Conservation (phyloP, 2,329 filamentous ascomycete genomes). For the Fusarium metavorans region DNA sequence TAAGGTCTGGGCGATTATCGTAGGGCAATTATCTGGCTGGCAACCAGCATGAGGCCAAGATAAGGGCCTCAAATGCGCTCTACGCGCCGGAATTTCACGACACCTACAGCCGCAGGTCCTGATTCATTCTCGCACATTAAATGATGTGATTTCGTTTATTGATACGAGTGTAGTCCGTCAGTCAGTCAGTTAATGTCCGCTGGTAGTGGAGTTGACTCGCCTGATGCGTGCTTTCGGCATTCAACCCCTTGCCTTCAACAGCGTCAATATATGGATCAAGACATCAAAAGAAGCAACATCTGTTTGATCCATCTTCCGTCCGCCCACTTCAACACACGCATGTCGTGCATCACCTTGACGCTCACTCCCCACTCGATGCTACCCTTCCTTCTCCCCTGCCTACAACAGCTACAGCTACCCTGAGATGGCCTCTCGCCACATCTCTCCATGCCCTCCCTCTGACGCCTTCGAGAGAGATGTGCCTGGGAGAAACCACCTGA, state of each 20-base stretch:
- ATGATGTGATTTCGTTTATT: not conserved
- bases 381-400: constrained; percentile 2
- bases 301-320: not conserved
- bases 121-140: not conserved
- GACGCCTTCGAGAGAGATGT: not conserved
- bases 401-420: not conserved
- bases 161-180: not conserved
- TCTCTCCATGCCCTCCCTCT: not conserved
- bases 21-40: not conserved
- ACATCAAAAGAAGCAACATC: not conserved
- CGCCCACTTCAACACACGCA: constrained; percentile 5
- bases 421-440: constrained; percentile 5
- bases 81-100: constrained; percentile 13
- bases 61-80: constrained; percentile 14
- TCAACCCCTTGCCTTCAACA: not conserved
- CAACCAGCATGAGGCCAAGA: not conserved
- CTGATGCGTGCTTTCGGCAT: not conserved
- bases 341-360: constrained; percentile 8
- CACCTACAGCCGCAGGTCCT: not conserved
- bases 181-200: not conserved
- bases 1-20: constrained; percentile 5
- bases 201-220: constrained; percentile 1
- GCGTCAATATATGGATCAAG: not conserved
- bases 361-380: constrained; percentile 14
- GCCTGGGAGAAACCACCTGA: not conserved